These are phyloP conservation scores for Phialophora verrucosa DNA, from an alignment of 2,329 filamentous ascomycete genomes.

Conservation along the genomic window DNA sequence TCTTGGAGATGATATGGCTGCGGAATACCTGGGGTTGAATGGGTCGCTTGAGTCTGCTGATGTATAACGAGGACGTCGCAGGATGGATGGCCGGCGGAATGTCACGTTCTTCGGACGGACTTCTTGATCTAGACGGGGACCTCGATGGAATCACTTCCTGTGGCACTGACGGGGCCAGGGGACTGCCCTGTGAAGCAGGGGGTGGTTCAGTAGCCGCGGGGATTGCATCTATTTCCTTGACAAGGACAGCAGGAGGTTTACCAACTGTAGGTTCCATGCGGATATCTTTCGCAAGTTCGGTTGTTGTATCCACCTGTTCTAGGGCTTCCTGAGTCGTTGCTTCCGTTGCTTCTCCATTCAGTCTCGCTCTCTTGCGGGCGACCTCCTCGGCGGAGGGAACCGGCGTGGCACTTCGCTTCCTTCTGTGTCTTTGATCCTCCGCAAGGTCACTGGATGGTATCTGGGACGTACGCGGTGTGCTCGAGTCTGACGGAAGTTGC, in stretches of 20 bases:
- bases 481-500: slow-evolving; percentile 12
- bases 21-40: slow-evolving; percentile 71
- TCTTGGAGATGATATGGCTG: slow-evolving; percentile 72
- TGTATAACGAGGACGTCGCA: slow-evolving; percentile 80
- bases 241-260: not conserved
- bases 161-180: not conserved
- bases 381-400: slow-evolving; percentile 60
- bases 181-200: not conserved
- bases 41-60: slow-evolving; percentile 87
- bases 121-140: slow-evolving; percentile 34
- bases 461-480: slow-evolving; percentile 25
- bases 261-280: slow-evolving; percentile 14
- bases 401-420: slow-evolving; percentile 69
- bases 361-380: slow-evolving; percentile 62
- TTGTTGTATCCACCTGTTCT: slow-evolving; percentile 32
- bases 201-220: slow-evolving; percentile 26
- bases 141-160: slow-evolving; percentile 5
- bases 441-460: slow-evolving; percentile 43
- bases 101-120: slow-evolving; percentile 46
- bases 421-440: slow-evolving; percentile 68
- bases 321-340: slow-evolving; percentile 36
- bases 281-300: slow-evolving; percentile 37
- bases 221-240: slow-evolving; percentile 45
- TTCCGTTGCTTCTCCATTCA: slow-evolving; percentile 42
- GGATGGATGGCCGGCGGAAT: slow-evolving; percentile 69